Percentiles rank a stretch among this genome's conserved stretches.
Evolutionary conservation across 2,329 filamentous ascomycete species (phyloP).

Genomic region (Microascus cirrosus): DNA sequence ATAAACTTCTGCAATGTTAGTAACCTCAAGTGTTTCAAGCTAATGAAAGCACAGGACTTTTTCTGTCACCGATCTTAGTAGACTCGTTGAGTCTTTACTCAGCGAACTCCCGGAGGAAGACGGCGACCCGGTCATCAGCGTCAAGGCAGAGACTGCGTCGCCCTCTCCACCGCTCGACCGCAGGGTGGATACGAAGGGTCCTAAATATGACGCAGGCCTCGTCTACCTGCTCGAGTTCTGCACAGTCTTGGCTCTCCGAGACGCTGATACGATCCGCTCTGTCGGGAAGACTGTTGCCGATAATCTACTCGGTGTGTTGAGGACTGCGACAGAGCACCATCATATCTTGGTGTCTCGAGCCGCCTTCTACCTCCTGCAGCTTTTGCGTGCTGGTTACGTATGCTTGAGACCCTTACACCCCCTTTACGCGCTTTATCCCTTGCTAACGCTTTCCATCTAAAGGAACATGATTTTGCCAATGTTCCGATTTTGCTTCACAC

Average conservation of each 20-base stretch:
- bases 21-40: neutral
- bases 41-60: slow-evolving; percentile 36
- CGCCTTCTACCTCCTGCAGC: slow-evolving; percentile 73
- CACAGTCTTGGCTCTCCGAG: slow-evolving; percentile 68
- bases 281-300: slow-evolving; percentile 74
- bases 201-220: slow-evolving; percentile 72
- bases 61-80: slow-evolving; percentile 41
- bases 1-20: slow-evolving; percentile 20
- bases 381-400: slow-evolving; percentile 79
- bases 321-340: slow-evolving; percentile 70
- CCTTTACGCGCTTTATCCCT: slow-evolving; percentile 7
- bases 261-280: slow-evolving; percentile 57
- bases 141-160: slow-evolving; percentile 73
- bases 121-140: slow-evolving; percentile 66
- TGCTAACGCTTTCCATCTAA: slow-evolving; percentile 10
- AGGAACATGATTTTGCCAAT: slow-evolving; percentile 86
- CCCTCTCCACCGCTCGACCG: slow-evolving; percentile 49
- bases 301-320: slow-evolving; percentile 67
- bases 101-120: slow-evolving; percentile 78
- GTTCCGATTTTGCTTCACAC: slow-evolving; percentile 85
- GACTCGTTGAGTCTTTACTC: slow-evolving; percentile 56
- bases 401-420: slow-evolving; percentile 20
- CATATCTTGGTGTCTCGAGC: slow-evolving; percentile 73
- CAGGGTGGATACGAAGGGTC: slow-evolving; percentile 38
- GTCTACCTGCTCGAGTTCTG: slow-evolving; percentile 88